A percentile compares a stretch with the other conserved stretches of the same genome.
Evolutionary conservation across 2,329 filamentous ascomycete species (phyloP).

Genomic region (Pseudogymnoascus sp.): DNA sequence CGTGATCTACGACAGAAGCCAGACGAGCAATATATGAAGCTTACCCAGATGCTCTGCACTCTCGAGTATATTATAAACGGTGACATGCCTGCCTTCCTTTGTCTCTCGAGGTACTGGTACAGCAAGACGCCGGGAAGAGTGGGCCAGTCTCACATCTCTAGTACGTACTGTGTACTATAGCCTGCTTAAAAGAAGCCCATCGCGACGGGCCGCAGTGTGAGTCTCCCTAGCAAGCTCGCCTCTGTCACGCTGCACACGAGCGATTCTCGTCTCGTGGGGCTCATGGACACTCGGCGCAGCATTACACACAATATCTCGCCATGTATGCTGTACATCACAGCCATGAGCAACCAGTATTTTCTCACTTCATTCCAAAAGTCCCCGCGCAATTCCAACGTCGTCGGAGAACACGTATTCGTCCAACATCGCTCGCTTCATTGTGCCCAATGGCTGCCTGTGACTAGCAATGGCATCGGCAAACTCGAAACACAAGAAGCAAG

Average conservation of each 20-base stretch:
- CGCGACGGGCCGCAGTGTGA: constrained; percentile 2
- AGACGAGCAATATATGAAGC: background rate
- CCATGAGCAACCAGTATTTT: background rate
- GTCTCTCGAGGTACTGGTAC: background rate
- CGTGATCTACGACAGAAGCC: background rate
- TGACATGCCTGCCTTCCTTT: background rate
- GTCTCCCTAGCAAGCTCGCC: background rate
- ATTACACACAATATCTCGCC: background rate
- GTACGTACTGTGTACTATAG: constrained; percentile 6
- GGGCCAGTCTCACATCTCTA: background rate
- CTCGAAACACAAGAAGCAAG: constrained; percentile 8
- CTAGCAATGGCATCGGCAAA: background rate
- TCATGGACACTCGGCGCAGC: background rate
- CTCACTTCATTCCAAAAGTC: background rate
- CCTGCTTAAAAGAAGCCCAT: background rate
- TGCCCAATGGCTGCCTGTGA: background rate
- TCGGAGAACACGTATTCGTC: background rate
- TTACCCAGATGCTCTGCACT: background rate
- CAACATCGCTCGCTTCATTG: background rate
- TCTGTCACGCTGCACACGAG: constrained; percentile 1
- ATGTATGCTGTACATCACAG: background rate
- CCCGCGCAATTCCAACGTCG: background rate
- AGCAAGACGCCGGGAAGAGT: background rate
- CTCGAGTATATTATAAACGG: background rate
- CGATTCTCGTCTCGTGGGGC: background rate